A percentile compares a stretch with the other conserved stretches of the same genome.
Evolutionary conservation across 352 stramenopile species (phyloP).

Genomic region (Pythium pyrilobum): DNA sequence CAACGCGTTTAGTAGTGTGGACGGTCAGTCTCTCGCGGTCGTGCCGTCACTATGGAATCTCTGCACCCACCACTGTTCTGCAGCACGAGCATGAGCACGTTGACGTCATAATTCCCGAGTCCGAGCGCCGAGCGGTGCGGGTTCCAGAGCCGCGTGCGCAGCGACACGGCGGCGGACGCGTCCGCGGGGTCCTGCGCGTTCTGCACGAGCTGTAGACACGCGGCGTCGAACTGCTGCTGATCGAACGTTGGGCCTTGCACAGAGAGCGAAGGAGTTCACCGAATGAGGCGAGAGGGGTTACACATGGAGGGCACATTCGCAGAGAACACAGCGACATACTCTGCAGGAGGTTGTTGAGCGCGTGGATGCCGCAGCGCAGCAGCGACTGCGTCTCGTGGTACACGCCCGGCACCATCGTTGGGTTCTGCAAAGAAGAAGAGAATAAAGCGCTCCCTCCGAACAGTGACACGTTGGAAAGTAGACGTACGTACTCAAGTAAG

Average conservation of each 20-base stretch:
- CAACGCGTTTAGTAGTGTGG: background rate
- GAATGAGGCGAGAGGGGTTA: no score
- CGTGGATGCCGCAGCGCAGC: constrained; percentile 73
- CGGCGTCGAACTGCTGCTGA: constrained; percentile 39
- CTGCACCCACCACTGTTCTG: constrained; percentile 40
- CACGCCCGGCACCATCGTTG: constrained; percentile 13
- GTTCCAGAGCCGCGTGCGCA: constrained; percentile 45
- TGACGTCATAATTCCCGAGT: constrained; percentile 80
- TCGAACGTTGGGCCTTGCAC: constrained; percentile 40
- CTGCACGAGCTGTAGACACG: constrained; percentile 33
- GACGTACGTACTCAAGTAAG: no score
- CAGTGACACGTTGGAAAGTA: no score
- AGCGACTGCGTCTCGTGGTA: constrained; percentile 76
- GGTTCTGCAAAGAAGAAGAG: no score
- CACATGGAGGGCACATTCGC: no score
- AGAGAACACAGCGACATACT: constrained; percentile 18
- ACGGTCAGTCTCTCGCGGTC: no score
- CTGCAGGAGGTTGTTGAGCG: constrained; percentile 79
- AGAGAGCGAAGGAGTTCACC: background rate
- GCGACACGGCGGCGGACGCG: background rate
- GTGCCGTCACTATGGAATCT: no score
- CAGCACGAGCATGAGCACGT: constrained; percentile 60
- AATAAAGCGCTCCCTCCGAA: no score
- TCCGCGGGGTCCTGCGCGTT: constrained; percentile 8
- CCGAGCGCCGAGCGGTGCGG: constrained; percentile 58